A percentile compares a stretch with the other conserved stretches of the same genome.
These are phyloP conservation scores for Trametes elegans DNA, from an alignment of 768 basidiomycete species.

Conservation along the genomic window DNA sequence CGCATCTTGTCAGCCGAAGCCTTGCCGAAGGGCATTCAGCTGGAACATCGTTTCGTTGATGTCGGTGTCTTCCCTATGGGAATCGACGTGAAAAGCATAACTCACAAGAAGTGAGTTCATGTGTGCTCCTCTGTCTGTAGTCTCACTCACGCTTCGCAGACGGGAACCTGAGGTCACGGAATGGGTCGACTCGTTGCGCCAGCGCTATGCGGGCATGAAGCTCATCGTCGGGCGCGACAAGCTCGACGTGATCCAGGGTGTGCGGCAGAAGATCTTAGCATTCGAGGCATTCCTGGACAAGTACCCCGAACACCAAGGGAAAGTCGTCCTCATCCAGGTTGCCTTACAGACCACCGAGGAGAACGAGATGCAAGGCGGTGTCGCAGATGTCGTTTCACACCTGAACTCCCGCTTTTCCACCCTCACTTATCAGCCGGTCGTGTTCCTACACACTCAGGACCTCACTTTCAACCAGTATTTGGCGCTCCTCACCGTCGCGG, in stretches of 20 bases:
- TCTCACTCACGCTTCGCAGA: slow-evolving; percentile 32
- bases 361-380: slow-evolving; percentile 71
- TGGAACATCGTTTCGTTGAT: slow-evolving; percentile 71
- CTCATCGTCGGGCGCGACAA: slow-evolving; percentile 88
- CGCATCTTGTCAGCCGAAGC: slow-evolving; percentile 81
- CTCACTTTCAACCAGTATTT: slow-evolving; percentile 85
- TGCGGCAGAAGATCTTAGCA: slow-evolving; percentile 78
- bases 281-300: slow-evolving; percentile 81
- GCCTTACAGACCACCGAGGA: slow-evolving; percentile 79
- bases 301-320: slow-evolving; percentile 76
- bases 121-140: neutral
- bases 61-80: slow-evolving; percentile 91
- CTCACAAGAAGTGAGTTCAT: slow-evolving; percentile 56
- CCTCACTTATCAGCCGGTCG: slow-evolving; percentile 83
- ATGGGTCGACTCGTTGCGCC: slow-evolving; percentile 76
- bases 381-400: slow-evolving; percentile 72
- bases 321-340: slow-evolving; percentile 84
- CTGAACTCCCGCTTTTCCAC: slow-evolving; percentile 84
- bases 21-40: slow-evolving; percentile 78
- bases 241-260: slow-evolving; percentile 84
- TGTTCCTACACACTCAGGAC: slow-evolving; percentile 83
- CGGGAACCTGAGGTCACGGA: slow-evolving; percentile 75
- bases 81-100: slow-evolving; percentile 71
- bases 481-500: slow-evolving; percentile 76
- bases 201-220: slow-evolving; percentile 84